phyloP scores from a whole-genome alignment of 306 rosid genomes.

The Acacia crassicarpa region DNA sequence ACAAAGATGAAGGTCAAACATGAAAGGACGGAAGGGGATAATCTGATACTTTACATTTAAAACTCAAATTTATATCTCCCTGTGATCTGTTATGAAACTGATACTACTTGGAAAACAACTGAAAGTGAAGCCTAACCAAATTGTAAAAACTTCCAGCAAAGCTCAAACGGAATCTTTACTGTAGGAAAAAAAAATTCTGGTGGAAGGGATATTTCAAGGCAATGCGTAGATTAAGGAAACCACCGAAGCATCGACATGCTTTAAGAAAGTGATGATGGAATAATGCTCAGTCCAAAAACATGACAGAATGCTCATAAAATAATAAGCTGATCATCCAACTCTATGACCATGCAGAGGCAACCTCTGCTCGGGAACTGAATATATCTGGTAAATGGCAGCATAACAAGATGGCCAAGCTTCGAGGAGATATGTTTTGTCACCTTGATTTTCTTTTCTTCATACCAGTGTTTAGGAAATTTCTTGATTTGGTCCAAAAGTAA shows the following conservation, averaged over 20 bases:
- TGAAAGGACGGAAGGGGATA: constrained; percentile 13
- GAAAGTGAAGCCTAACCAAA: neutral
- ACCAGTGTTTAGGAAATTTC: neutral
- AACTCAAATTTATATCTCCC: neutral
- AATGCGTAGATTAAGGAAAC: neutral
- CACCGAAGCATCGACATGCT: neutral
- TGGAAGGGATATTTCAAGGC: neutral
- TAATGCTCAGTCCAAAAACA: neutral
- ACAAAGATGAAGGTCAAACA: neutral
- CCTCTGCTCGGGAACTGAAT: neutral
- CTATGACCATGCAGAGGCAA: neutral
- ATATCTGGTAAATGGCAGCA: neutral
- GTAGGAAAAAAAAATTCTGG: neutral
- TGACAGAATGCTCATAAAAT: constrained; percentile 1
- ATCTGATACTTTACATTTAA: neutral
- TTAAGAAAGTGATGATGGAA: neutral
- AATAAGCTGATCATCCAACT: neutral
- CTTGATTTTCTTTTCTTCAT: neutral
- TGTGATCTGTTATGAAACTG: neutral
- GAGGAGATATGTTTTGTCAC: neutral
- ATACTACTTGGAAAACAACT: neutral
- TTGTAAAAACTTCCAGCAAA: neutral
- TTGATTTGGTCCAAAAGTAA: neutral
- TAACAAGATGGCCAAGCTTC: neutral
- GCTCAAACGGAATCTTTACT: neutral